A percentile compares a stretch with the other conserved stretches of the same genome.
phyloP scores from a whole-genome alignment of 352 stramenopile species.

The Phytophthora rubi region DNA sequence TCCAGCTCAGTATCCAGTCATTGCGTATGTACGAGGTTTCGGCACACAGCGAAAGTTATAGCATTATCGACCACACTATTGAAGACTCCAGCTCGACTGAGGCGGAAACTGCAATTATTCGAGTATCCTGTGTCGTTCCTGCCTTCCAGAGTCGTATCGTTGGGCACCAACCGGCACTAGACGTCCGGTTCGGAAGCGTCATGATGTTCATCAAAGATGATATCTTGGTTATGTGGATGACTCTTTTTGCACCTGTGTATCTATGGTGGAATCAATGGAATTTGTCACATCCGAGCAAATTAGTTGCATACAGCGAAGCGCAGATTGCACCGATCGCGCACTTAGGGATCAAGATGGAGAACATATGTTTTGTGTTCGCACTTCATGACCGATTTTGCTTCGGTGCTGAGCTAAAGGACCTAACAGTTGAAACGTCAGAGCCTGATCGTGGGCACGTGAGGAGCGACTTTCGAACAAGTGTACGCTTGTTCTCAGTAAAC shows the following conservation, averaged over 20 bases:
- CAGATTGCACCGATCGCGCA: slow-evolving; percentile 76
- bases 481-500: slow-evolving; percentile 49
- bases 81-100: slow-evolving; percentile 20
- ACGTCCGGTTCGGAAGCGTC: slow-evolving; percentile 57
- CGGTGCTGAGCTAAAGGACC: slow-evolving; percentile 44
- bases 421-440: slow-evolving; percentile 47
- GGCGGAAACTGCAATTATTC: slow-evolving; percentile 39
- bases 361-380: slow-evolving; percentile 59
- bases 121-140: slow-evolving; percentile 71
- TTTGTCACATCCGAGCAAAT: slow-evolving; percentile 68
- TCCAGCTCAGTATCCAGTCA: slow-evolving; percentile 68
- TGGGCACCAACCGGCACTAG: slow-evolving; percentile 69
- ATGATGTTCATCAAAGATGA: slow-evolving; percentile 77
- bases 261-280: slow-evolving; percentile 89
- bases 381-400: slow-evolving; percentile 72
- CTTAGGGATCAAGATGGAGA: slow-evolving; percentile 53
- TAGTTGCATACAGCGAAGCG: slow-evolving; percentile 47
- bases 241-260: slow-evolving; percentile 77
- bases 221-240: slow-evolving; percentile 80
- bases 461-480: slow-evolving; percentile 40
- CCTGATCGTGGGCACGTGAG: slow-evolving; percentile 38
- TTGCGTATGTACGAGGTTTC: slow-evolving; percentile 62
- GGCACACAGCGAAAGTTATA: slow-evolving; percentile 38
- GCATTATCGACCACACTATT: slow-evolving; percentile 46
- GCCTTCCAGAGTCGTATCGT: slow-evolving; percentile 84